Base-by-base conservation (phyloP, 768 basidiomycete species). In the Phylloporus arenicola region DNA sequence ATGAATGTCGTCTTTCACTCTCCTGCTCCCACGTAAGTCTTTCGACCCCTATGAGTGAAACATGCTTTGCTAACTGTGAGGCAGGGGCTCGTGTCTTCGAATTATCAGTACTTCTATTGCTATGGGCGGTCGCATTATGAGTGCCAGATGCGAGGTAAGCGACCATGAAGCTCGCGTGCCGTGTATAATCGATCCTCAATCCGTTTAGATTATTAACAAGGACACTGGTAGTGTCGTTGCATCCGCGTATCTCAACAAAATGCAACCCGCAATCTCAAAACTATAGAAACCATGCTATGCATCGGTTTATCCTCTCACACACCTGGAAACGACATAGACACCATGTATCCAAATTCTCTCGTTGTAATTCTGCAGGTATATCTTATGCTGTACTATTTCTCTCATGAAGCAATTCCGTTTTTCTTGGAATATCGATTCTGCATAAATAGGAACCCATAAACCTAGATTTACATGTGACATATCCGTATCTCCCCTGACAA, bases 1-100 rank as follows among this genome's bases (percentile, higher is more conserved):
- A 78, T 86, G 79, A 82, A 81, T 53, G 72, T 88, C 22, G 64
- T 79, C 27, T 88, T 84, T 66, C 86, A 85, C 60, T 75, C 86
- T 14, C 84, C 85, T 11, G 84, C 82, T 4, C 72, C 81, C 3
- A 60, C 72, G 84, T 83, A 63, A 68, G 82, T 71, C 11, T 30
- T 24, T 39, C 24, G 14, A 31, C 38, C 35, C 38, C 51, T 50
- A 29, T 24, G 4, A 3, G n/a, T 33, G 44, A 35, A 48, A 37
- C 55, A 13, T 6, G 19, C 40, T 30, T 27, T 30, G 46, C 54
- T 51, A 12, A 57, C 30, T 30, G 19, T 33, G 17, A n/a, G 24
- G 4, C 52, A 87, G 84, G 37, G 84, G 83, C 44, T 75, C 80
- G 10, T 68, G 70, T 56, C 70, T 88, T 35, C 76, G 70, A 16